These are phyloP conservation scores for Mycena pura DNA, from an alignment of 768 basidiomycete genomes.

Conservation along the genomic window DNA sequence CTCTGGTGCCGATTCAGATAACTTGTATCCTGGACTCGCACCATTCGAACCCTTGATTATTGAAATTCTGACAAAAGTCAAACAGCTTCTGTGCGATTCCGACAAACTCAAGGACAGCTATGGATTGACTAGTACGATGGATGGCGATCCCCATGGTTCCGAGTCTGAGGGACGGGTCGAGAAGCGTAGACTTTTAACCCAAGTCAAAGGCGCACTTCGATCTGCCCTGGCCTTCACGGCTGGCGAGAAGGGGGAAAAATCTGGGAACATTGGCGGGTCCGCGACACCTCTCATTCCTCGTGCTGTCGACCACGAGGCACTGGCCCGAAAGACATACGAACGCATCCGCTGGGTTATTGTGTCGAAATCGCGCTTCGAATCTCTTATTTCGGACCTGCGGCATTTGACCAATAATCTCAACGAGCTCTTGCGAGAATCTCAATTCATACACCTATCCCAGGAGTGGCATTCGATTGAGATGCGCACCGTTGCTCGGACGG, in stretches of 20 bases:
- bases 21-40: background rate
- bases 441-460: background rate
- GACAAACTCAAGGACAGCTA: background rate
- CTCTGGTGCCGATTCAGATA: constrained; percentile 11
- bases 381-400: constrained; percentile 5
- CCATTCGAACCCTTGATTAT: constrained; percentile 11
- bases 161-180: background rate
- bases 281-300: background rate
- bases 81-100: background rate
- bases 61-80: background rate
- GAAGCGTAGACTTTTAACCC: background rate
- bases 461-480: constrained; percentile 15
- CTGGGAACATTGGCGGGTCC: too few species aligned
- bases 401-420: constrained; percentile 8
- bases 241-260: background rate
- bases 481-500: background rate
- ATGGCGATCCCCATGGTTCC: background rate
- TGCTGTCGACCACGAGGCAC: background rate
- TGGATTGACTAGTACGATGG: background rate
- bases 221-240: background rate
- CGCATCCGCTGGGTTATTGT: constrained; percentile 10
- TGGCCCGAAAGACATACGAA: background rate
- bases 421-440: constrained; percentile 17
- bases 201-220: background rate
- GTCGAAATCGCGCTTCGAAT: constrained; percentile 17